Evolutionary conservation across 2,329 filamentous ascomycete genomes (phyloP).

Genomic region (Cercospora zeina): DNA sequence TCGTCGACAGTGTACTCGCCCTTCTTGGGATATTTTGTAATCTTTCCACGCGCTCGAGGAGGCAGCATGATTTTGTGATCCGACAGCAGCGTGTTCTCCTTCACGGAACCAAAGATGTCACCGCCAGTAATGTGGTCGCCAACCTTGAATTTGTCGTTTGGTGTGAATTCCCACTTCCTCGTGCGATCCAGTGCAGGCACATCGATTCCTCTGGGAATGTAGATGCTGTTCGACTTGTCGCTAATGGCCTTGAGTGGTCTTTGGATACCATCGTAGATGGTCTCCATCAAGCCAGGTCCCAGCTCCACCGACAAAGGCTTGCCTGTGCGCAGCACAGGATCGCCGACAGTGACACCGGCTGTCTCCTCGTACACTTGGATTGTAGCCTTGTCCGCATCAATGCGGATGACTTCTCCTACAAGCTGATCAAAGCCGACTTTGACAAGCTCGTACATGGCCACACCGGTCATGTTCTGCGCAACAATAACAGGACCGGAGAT

Average conservation of each 20-base stretch:
- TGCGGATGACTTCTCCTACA: conserved; percentile 96
- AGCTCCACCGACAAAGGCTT: conserved; percentile 98
- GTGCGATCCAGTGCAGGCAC: conserved; percentile 83
- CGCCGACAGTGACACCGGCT: conserved; percentile 92
- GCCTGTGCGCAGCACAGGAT: conserved; percentile 84
- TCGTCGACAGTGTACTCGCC: conserved; percentile 92
- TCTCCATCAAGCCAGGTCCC: conserved; percentile 94
- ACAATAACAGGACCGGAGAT: conserved; percentile 87
- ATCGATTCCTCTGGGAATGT: conserved; percentile 92
- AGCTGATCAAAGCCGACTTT: conserved; percentile 89
- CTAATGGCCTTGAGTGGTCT: conserved; percentile 86
- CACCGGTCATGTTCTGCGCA: conserved; percentile 97
- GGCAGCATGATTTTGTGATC: conserved; percentile 93
- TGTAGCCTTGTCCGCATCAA: conserved; percentile 90
- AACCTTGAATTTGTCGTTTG: conserved; percentile 73
- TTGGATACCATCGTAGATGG: conserved; percentile 99
- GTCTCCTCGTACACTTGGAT: conserved; percentile 99
- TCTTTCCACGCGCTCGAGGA: conserved; percentile 84
- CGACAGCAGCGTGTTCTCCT: conserved; percentile 91
- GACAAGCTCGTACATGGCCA: conserved; percentile 99
- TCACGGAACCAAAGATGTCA: conserved; percentile 92
- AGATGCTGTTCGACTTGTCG: conserved; percentile 78
- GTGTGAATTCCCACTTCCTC: conserved; percentile 96
- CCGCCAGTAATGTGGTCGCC: conserved; percentile 96
- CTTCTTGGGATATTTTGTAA: conserved; percentile 85